phyloP scores from a whole-genome alignment of 1,284 basidiomycete species.

The Puccinia brachypodii region DNA sequence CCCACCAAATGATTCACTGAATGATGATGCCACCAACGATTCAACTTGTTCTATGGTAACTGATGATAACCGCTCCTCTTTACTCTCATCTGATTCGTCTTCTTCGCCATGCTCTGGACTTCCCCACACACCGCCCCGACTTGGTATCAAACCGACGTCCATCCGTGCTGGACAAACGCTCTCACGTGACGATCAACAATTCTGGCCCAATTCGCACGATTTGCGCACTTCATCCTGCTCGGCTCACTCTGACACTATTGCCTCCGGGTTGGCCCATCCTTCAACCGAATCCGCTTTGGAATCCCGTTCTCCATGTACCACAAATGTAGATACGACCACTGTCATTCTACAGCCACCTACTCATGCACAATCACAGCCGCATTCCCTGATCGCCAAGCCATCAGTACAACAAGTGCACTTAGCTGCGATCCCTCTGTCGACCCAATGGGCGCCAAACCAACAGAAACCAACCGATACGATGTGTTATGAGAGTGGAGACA shows the following conservation, averaged over 20 bases:
- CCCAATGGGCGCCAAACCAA: not conserved
- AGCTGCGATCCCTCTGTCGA: constrained; percentile 3
- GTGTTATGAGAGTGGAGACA: not conserved
- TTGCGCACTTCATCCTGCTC: not conserved
- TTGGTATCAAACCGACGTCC: not conserved
- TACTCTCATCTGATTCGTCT: constrained; percentile 24
- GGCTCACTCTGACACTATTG: not conserved
- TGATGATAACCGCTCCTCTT: constrained; percentile 26
- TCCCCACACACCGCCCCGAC: constrained; percentile 14
- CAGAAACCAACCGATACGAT: not conserved
- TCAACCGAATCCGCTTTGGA: not conserved
- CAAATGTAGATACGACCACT: constrained; percentile 4
- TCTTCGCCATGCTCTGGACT: constrained; percentile 6
- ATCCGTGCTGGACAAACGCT: not conserved
- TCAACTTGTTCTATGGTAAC: constrained; percentile 24
- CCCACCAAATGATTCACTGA: not conserved
- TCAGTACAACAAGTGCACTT: constrained; percentile 11
- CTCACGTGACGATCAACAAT: not conserved
- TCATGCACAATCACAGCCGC: constrained; percentile 13
- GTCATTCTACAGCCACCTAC: constrained; percentile 26
- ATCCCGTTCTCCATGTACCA: not conserved
- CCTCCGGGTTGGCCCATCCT: not conserved
- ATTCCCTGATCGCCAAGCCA: not conserved
- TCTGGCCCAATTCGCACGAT: constrained; percentile 2
- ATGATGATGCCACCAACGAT: constrained; percentile 8